Conservation (phyloP, 768 basidiomycete genomes). For the Xerocomellus chrysenteron region DNA sequence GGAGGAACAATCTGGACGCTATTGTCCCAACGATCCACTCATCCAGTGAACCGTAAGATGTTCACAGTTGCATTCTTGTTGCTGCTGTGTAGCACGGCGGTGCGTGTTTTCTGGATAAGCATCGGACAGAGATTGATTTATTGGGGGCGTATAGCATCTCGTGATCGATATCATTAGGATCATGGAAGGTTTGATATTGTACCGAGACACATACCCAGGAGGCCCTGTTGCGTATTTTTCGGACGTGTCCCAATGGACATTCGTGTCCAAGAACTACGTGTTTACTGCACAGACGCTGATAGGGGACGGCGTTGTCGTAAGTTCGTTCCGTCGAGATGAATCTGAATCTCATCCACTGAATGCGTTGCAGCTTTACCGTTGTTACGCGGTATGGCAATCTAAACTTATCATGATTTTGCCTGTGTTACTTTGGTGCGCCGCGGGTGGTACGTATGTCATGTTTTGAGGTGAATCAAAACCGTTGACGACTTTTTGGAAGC, state of each 20-base stretch:
- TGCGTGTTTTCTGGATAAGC: not conserved
- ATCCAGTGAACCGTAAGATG: not conserved
- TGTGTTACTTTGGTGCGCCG: no score
- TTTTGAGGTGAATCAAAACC: no score
- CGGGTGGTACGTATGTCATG: no score
- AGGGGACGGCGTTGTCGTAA: conserved; percentile 23
- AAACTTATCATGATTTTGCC: no score
- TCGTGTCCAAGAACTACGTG: conserved; percentile 24
- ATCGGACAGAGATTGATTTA: not conserved
- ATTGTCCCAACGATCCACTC: not conserved
- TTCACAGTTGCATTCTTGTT: not conserved
- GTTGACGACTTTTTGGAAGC: no score
- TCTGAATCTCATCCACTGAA: not conserved
- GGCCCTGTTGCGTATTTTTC: not conserved
- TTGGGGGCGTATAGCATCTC: not conserved
- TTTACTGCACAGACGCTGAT: conserved; percentile 18
- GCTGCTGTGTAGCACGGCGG: not conserved
- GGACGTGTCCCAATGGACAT: conserved; percentile 15
- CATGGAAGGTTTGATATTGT: not conserved
- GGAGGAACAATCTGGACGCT: not conserved
- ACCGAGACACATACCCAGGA: not conserved
- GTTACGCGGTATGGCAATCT: no score
- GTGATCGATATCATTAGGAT: not conserved
- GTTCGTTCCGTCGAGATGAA: not conserved
- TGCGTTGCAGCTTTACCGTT: no score